These are phyloP conservation scores for Teratosphaeria nubilosa DNA, from an alignment of 2,329 filamentous ascomycete species.

Conservation along the genomic window DNA sequence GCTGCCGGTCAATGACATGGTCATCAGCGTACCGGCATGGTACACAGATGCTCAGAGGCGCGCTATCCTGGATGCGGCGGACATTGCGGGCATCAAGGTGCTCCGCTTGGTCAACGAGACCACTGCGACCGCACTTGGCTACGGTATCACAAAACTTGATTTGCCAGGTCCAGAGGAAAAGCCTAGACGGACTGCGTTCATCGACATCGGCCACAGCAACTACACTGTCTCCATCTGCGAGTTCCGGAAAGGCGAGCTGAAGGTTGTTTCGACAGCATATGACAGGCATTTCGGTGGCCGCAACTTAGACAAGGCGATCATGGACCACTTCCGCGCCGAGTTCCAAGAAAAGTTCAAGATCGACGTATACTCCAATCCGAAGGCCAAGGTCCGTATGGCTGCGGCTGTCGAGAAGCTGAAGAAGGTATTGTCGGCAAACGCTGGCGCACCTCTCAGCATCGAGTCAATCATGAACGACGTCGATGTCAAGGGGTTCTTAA, in stretches of 20 bases:
- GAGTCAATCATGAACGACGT: conserved; percentile 98
- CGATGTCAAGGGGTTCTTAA: conserved; percentile 80
- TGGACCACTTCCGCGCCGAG: conserved; percentile 89
- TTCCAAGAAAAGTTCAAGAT: conserved; percentile 98
- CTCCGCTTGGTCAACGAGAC: conserved; percentile 96
- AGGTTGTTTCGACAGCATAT: conserved; percentile 83
- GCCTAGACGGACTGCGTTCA: conserved; percentile 78
- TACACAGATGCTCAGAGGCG: conserved; percentile 93
- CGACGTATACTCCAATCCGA: conserved; percentile 81
- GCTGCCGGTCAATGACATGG: conserved; percentile 83
- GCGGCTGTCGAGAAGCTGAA: conserved; percentile 93
- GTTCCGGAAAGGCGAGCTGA: conserved; percentile 92
- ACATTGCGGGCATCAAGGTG: conserved; percentile 86
- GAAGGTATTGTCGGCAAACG: conserved; percentile 95
- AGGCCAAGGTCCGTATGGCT: conserved; percentile 77
- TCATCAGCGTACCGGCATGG: conserved; percentile 91
- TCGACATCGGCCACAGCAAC: conserved; percentile 95
- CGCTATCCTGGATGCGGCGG: conserved; percentile 77
- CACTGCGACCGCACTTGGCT: conserved; percentile 89
- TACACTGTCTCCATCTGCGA: conserved; percentile 91
- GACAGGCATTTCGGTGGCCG: conserved; percentile 96
- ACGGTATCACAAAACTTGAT: conserved; percentile 95
- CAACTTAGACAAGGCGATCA: conserved; percentile 89
- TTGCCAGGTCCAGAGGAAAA: conserved; percentile 82
- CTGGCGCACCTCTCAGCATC: conserved; percentile 84